A percentile compares a stretch with the other conserved stretches of the same genome.
phyloP scores from a whole-genome alignment of 1,284 basidiomycete species.

The Ceratobasidium sp. region DNA sequence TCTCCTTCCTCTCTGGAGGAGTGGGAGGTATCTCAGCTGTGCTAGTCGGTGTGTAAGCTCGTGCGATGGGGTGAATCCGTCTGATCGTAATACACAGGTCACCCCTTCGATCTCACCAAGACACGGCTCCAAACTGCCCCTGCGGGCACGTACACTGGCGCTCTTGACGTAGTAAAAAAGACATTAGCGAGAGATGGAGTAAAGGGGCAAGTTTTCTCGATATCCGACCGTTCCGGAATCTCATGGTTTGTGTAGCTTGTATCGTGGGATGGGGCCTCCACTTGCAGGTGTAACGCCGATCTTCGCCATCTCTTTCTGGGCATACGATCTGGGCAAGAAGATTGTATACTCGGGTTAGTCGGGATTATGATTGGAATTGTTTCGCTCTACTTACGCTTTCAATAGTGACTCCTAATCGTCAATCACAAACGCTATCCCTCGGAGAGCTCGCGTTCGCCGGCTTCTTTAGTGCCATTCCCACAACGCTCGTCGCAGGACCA shows the following conservation, averaged over 20 bases:
- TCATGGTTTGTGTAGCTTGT: conserved; percentile 64
- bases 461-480: conserved; percentile 93
- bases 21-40: conserved; percentile 89
- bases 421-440: conserved; percentile 68
- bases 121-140: conserved; percentile 93
- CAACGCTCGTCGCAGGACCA: conserved; percentile 91
- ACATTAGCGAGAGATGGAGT: conserved; percentile 88
- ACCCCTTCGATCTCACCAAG: conserved; percentile 98
- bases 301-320: conserved; percentile 99
- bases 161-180: conserved; percentile 92
- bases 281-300: conserved; percentile 97
- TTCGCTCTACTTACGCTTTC: conserved; percentile 2
- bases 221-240: not conserved
- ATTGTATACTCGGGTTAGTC: conserved; percentile 65
- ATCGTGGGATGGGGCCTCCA: conserved; percentile 96
- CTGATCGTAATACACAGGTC: conserved; percentile 60
- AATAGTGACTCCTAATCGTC: conserved; percentile 68
- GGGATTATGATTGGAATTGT: conserved; percentile 50
- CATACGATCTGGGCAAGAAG: conserved; percentile 93
- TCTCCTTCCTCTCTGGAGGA: conserved; percentile 90
- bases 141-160: conserved; percentile 90
- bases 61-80: not conserved
- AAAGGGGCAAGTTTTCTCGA: conserved; percentile 67
- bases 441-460: conserved; percentile 90
- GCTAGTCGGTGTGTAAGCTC: conserved; percentile 73